Conservation (phyloP, 2,329 filamentous ascomycete genomes). For the Geosmithia putterillii region DNA sequence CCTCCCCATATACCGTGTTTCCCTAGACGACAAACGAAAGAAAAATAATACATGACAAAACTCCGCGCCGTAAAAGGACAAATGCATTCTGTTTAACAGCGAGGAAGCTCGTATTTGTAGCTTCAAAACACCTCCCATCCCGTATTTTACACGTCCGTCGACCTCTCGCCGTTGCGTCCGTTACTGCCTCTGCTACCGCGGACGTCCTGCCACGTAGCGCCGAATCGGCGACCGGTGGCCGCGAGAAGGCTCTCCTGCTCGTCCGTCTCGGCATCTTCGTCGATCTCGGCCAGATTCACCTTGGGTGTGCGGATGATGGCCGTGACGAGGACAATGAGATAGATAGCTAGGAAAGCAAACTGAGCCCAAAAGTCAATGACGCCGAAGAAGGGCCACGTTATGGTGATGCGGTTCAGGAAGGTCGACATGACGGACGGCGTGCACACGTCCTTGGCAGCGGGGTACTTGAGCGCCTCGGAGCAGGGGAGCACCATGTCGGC, state of each 20-base stretch:
- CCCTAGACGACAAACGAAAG: no score
- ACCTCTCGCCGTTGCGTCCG: slow-evolving; percentile 3
- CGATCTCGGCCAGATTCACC: slow-evolving; percentile 63
- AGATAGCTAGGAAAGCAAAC: slow-evolving; percentile 78
- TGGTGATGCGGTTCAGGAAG: slow-evolving; percentile 81
- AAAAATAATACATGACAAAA: no score
- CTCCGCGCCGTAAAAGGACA: not conserved
- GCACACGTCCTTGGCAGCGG: slow-evolving; percentile 68
- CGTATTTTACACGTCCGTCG: not conserved
- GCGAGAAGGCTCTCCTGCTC: slow-evolving; percentile 90
- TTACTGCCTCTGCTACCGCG: slow-evolving; percentile 23
- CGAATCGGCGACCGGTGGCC: slow-evolving; percentile 68
- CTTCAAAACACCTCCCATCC: no score
- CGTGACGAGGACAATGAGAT: slow-evolving; percentile 68
- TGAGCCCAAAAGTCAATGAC: slow-evolving; percentile 93
- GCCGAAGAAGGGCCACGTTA: slow-evolving; percentile 94
- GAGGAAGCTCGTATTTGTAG: no score
- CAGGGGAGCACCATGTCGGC: slow-evolving; percentile 67
- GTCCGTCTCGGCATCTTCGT: slow-evolving; percentile 80
- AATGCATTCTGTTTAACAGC: no score
- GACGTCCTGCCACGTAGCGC: slow-evolving; percentile 82
- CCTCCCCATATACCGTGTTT: no score
- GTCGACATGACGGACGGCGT: slow-evolving; percentile 86
- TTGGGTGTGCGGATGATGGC: slow-evolving; percentile 71
- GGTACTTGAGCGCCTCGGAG: slow-evolving; percentile 60